Conservation (phyloP, 257 asterid genomes). For the Jacaranda mimosifolia region DNA sequence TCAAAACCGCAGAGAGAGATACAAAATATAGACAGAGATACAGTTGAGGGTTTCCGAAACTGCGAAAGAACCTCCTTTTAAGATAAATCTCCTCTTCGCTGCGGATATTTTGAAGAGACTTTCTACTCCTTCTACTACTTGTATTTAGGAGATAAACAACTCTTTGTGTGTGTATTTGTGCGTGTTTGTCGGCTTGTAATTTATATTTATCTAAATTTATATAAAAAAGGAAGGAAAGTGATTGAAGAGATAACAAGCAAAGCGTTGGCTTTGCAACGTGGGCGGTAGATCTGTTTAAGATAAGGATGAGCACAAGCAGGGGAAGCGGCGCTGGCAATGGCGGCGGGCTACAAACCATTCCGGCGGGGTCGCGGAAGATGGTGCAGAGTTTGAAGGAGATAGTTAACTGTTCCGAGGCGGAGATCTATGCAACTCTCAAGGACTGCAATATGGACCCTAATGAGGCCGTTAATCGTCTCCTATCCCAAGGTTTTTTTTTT, state of each 20-base stretch:
- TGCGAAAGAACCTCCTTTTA: conserved; percentile 5
- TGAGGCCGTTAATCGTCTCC: conserved; percentile 89
- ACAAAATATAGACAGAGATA: conserved; percentile 21
- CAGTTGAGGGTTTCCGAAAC: conserved; percentile 46
- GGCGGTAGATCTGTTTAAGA: conserved; percentile 51
- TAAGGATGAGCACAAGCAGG: conserved; percentile 58
- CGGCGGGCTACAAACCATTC: conserved; percentile 62
- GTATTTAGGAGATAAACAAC: not conserved
- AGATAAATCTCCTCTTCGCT: conserved; percentile 34
- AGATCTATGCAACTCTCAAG: conserved; percentile 95
- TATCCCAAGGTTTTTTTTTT: conserved; percentile 71
- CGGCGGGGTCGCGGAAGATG: conserved; percentile 78
- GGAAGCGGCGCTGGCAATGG: conserved; percentile 57
- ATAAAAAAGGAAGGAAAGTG: conserved; percentile 2
- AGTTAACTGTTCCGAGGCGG: conserved; percentile 80
- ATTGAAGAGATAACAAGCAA: conserved; percentile 39
- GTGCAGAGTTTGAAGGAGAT: conserved; percentile 96
- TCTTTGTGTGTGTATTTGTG: conserved; percentile 24
- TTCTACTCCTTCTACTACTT: conserved; percentile 12
- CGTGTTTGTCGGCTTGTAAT: conserved; percentile 23
- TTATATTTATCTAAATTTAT: not conserved
- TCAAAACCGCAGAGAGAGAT: conserved; percentile 29
- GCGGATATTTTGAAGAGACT: conserved; percentile 31
- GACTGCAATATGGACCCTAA: conserved; percentile 99
- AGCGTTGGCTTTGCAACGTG: conserved; percentile 42